Evolutionary conservation across 1,284 basidiomycete genomes (phyloP), one percentile per base, ranked within the genome.

Genomic region (Naganishia liquefaciens): DNA sequence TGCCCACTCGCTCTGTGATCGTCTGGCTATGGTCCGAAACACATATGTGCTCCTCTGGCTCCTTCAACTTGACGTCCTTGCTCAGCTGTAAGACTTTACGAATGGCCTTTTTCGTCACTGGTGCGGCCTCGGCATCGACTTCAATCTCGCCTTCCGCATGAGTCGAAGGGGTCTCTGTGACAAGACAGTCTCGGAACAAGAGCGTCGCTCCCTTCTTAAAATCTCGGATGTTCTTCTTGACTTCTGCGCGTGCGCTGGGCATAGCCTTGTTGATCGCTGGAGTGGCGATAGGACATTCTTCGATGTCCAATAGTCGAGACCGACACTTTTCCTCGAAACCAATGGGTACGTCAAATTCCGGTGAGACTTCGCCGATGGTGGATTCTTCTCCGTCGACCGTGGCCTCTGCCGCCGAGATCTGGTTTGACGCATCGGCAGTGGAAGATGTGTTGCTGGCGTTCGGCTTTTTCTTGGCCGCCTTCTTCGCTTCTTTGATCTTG

Each of bases 281-380:
- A 0, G 93, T 93, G 0, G 92, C 93, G 55, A 99, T 95, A 0
- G 91, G 89, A 74, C 95, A 98, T 79, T 97, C 95, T 87, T 98
- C 95, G 68, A 99, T 99, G 75, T 99, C 95, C 78, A 98, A 80
- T 9, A 92, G 88, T 23, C 84, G 83, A 54, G 86, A 84, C 44
- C 84, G 86, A 0, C 91, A 91, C 43, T 88, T 87, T 51, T 85
- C 77, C 71, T 97, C 94, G 78, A 98, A 99, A 0, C 95, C 95
- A 57, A 99, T 93, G 39, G 86, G 85, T 23, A 93, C 76, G 83
- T 88, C 88, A 81, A 30, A 74, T 83, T 87, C 61, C 46, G 65
- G 47, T 67, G 71, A 46, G 71, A 67, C 70, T 70, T 76, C 19
- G 33, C 33, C 65, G 5, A 57, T 68, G 2, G 23, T 43, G n/a